Base-by-base conservation (phyloP, 805 yeast genomes). In the Cyberlindnera samutprakarnensis region DNA sequence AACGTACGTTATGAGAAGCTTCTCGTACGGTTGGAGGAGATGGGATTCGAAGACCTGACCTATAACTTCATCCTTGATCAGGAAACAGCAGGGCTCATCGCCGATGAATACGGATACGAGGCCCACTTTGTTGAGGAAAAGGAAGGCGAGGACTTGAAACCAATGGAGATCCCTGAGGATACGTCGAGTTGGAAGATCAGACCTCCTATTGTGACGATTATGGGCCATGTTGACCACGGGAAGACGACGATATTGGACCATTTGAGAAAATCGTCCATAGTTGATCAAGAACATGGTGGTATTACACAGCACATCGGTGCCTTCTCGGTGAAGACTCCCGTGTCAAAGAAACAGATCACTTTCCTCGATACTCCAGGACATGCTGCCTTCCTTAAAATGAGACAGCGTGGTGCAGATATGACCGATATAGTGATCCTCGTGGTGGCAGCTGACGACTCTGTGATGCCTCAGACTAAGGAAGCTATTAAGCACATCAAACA, bases 171-270 rank as follows among this genome's bases (percentile, higher is more conserved):
- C 8, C 47, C 61, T 0, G 45, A 50, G 14, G 51, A 61, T 2
- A 65, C 60, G 5, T 35, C 38, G 2, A 49, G 57, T 15, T 53
- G 80, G 41, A 74, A 72, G 27, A 66, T 77, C 6, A 64, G 97
- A 42, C 87, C 98, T 0, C 98, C 98, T 0, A 80, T 92, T 16
- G 96, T 92, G 5, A 88, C 98, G 0, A 84, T 92, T 32, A 92
- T 92, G 97, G 98, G 98, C 3, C 98, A 92, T 56, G 98, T 92
- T 19, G 98, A 92, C 57, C 98, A 92, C 52, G 98, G 98, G 3
- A 92, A 92, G 54, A 92, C 98, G 2, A 90, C 98, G 0, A 78
- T 92, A 38, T 67, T 92, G 34, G 98, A 92, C 55, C 74, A 76
- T 49, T 62, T 92, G 47, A 68, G 97, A 27, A 86, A 84, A 43